These are phyloP conservation scores for Lodderomyces jiufengensis DNA, from an alignment of 1,139 yeast genomes.

Conservation along the genomic window DNA sequence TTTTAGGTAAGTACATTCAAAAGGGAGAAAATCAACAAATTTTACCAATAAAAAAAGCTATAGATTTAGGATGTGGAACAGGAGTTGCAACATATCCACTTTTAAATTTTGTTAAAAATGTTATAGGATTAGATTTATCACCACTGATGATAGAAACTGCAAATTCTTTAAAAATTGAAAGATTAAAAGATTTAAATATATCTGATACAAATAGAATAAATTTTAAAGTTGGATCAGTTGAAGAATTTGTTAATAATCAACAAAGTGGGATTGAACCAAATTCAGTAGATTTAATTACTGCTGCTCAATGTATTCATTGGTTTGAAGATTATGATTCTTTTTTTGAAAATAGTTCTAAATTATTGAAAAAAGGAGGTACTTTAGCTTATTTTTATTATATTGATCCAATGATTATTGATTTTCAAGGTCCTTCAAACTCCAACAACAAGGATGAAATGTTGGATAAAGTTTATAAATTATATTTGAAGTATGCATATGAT, in stretches of 20 bases:
- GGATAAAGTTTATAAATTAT: conserved; percentile 23
- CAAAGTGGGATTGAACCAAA: conserved; percentile 14
- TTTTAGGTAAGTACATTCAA: conserved; percentile 30
- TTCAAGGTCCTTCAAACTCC: conserved; percentile 15
- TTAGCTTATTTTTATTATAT: conserved; percentile 45
- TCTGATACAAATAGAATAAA: conserved; percentile 23
- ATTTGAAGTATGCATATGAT: conserved; percentile 33
- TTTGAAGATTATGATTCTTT: conserved; percentile 34
- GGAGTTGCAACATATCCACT: conserved; percentile 41
- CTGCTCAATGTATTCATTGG: conserved; percentile 49
- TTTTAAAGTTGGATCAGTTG: conserved; percentile 36
- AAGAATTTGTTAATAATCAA: conserved; percentile 23
- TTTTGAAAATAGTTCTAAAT: conserved; percentile 25
- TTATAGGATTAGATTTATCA: conserved; percentile 35
- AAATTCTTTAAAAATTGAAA: conserved; percentile 20
- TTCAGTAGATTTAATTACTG: conserved; percentile 36
- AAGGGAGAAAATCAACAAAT: conserved; percentile 11
- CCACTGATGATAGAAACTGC: conserved; percentile 35
- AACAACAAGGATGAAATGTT: conserved; percentile 17
- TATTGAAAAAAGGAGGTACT: conserved; percentile 35
- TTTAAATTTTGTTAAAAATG: conserved; percentile 27
- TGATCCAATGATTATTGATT: conserved; percentile 37
- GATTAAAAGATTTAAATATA: conserved; percentile 16
- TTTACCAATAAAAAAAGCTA: conserved; percentile 21
- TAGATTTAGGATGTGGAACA: conserved; percentile 42